A percentile compares a stretch with the other conserved stretches of the same genome.
Conservation (phyloP, 257 asterid genomes). For the Fraxinus quadrangulata region DNA sequence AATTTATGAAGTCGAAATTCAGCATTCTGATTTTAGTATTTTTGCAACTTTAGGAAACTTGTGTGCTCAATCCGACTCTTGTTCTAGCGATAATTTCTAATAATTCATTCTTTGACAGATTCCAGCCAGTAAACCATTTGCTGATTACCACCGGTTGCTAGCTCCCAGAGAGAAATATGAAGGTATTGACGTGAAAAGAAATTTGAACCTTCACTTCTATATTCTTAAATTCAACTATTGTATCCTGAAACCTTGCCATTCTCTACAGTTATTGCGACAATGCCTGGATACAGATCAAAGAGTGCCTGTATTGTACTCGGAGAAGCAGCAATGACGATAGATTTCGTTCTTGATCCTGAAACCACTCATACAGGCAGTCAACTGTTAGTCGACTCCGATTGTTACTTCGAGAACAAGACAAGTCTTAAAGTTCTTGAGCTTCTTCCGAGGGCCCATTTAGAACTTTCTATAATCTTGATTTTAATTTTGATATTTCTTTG, state of each 20-base stretch:
- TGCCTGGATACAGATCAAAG: constrained; percentile 70
- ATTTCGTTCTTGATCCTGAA: constrained; percentile 69
- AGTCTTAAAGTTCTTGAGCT: constrained; percentile 33
- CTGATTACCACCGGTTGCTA: constrained; percentile 74
- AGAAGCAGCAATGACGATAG: constrained; percentile 58
- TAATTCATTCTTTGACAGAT: constrained; percentile 42
- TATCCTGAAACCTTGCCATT: constrained; percentile 18
- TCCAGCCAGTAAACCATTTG: constrained; percentile 52
- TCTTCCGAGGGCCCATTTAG: constrained; percentile 42
- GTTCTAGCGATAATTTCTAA: constrained; percentile 17
- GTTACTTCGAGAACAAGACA: constrained; percentile 41
- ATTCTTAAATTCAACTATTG: background rate
- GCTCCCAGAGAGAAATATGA: constrained; percentile 70
- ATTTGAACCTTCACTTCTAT: background rate
- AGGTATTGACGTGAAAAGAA: constrained; percentile 42
- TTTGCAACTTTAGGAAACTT: background rate
- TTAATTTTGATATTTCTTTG: constrained; percentile 57
- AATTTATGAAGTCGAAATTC: background rate
- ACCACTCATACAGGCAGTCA: constrained; percentile 32
- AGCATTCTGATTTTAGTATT: background rate
- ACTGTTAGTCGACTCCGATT: constrained; percentile 35
- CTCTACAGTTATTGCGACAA: constrained; percentile 57
- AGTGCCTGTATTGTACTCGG: constrained; percentile 53
- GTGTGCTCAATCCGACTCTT: background rate
- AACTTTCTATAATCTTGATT: constrained; percentile 45